phyloP scores from a whole-genome alignment of 805 yeast species.

The Candida ascalaphidarum region DNA sequence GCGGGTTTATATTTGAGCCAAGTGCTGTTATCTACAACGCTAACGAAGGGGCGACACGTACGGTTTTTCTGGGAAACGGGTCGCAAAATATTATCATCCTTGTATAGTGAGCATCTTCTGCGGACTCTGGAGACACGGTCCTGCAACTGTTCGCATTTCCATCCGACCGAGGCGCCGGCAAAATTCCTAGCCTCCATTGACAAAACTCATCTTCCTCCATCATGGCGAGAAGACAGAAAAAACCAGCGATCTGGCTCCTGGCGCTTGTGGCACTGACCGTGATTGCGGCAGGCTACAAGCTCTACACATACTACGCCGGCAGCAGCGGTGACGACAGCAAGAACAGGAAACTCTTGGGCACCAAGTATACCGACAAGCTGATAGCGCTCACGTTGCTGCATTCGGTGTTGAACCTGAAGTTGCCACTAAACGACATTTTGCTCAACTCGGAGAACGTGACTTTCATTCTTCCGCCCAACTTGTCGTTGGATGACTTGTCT shows the following conservation, averaged over 20 bases:
- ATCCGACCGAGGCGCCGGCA: background rate
- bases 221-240: constrained; percentile 7
- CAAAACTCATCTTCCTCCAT: background rate
- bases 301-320: constrained; percentile 2
- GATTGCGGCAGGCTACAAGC: constrained; percentile 7
- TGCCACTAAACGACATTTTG: constrained; percentile 32
- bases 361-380: constrained; percentile 18
- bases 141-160: background rate
- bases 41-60: too few relatives aligned
- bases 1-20: too few relatives aligned
- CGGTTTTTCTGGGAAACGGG: too few relatives aligned
- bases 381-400: constrained; percentile 35
- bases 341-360: background rate
- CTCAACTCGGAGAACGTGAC: constrained; percentile 29
- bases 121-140: background rate
- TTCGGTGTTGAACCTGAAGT: constrained; percentile 25
- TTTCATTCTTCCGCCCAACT: constrained; percentile 35
- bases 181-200: background rate
- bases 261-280: constrained; percentile 8
- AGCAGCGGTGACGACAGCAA: background rate
- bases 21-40: too few relatives aligned
- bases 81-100: too few relatives aligned
- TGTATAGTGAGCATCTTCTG: too few relatives aligned
- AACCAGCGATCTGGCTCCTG: constrained; percentile 4
- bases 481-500: constrained; percentile 29